phyloP scores from a whole-genome alignment of 140 eudicot species.

The Oenanthe javanica region DNA sequence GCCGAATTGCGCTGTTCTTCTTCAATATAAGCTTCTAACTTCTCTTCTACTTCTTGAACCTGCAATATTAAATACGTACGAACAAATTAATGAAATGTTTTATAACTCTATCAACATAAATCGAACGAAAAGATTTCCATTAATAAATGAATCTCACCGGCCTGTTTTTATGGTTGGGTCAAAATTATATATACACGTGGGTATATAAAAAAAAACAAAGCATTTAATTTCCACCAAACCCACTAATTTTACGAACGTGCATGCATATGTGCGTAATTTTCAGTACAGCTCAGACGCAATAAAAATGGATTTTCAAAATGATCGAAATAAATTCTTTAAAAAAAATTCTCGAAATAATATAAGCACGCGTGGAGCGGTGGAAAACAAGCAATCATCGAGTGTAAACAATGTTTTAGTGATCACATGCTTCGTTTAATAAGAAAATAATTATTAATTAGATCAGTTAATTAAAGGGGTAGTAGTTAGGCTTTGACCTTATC shows the following conservation, averaged over 20 bases:
- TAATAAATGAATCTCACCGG: background rate
- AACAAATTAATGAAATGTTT: background rate
- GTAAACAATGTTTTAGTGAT: background rate
- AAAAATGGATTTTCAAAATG: background rate
- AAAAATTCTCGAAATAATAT: background rate
- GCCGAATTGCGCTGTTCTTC: background rate
- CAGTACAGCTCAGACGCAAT: background rate
- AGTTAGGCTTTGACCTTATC: conserved; percentile 21
- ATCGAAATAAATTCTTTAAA: background rate
- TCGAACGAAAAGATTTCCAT: background rate
- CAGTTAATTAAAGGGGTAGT: background rate
- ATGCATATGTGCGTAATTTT: background rate
- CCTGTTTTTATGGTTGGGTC: background rate
- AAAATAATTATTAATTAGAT: background rate
- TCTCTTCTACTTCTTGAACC: conserved; percentile 1
- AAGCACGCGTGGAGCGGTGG: background rate
- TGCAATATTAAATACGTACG: background rate
- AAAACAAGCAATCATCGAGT: background rate
- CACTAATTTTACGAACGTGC: background rate
- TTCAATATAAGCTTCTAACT: background rate
- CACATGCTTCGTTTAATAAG: background rate
- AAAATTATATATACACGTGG: background rate
- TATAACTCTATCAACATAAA: background rate
- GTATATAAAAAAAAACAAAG: background rate
- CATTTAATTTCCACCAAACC: background rate